Conservation (phyloP, 345 rosid species). For the Raphanus raphanistrum region DNA sequence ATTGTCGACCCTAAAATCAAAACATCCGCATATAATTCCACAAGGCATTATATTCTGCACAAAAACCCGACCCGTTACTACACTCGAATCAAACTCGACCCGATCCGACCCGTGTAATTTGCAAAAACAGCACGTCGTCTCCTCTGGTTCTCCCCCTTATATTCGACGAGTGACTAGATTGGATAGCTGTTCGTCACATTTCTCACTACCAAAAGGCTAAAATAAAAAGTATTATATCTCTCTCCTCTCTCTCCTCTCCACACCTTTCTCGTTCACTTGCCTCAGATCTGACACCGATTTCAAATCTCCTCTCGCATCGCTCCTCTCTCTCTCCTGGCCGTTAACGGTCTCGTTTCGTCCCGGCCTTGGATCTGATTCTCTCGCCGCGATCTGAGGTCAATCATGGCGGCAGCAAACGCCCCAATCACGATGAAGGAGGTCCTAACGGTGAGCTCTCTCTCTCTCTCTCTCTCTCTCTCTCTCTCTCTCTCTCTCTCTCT, state of each 20-base stretch:
- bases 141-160: conserved; percentile 20
- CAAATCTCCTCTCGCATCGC: conserved; percentile 12
- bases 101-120: not conserved
- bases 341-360: conserved; percentile 27
- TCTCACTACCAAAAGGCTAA: conserved; percentile 14
- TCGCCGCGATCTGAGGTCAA: conserved; percentile 41
- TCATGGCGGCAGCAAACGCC: conserved; percentile 95
- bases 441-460: conserved; percentile 58
- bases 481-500: not conserved
- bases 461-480: too few relatives aligned
- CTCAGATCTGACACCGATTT: conserved; percentile 38
- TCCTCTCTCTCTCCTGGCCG: not conserved
- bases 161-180: conserved; percentile 36
- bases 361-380: conserved; percentile 39
- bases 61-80: conserved; percentile 17
- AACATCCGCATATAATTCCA: not conserved
- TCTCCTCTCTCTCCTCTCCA: conserved; percentile 1
- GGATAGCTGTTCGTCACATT: conserved; percentile 37
- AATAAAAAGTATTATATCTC: not conserved
- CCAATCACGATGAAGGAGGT: conserved; percentile 97
- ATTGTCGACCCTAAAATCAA: not conserved
- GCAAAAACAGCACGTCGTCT: conserved; percentile 36
- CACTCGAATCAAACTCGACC: conserved; percentile 6
- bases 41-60: not conserved
- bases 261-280: conserved; percentile 24